Base-by-base conservation (phyloP, 768 basidiomycete genomes). In the Lactarius indigo region DNA sequence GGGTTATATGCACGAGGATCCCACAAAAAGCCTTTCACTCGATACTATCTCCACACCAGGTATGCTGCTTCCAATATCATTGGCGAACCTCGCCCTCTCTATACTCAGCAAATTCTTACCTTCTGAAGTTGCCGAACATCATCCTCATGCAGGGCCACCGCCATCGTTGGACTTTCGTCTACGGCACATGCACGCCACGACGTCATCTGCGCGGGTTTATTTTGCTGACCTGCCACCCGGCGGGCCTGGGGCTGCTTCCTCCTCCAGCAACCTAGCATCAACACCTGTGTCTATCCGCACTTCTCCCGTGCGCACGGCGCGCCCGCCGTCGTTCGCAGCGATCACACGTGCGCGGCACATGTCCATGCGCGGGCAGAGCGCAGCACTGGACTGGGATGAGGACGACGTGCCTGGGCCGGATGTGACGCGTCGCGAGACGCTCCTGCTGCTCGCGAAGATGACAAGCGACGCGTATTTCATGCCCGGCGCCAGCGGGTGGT, bases 371-470 rank as follows among this genome's bases (percentile, higher is more conserved):
- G 75, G 75, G 23, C 78, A 84, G 74, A 80, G 73, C 59, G 76
- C 78, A 18, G 68, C 74, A 3, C 62, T 86, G 31, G 73, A 78
- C 12, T 96, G 95, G 94, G 78, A 86, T 17, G 83, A 85, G 55
- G 81, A 81, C 28, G 84, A 90, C 41, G 81, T 91, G 0, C 72
- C 74, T 6, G 87, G 83, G 1, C 96, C 96, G 1, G 88, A 97
- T 72, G 82, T 91, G 5, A 79, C 80, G 20, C 86, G 87, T 71
- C 84, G 90, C 39, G 83, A 87, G 71, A 90, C 92, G 1, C 76
- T 98, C 8, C 81, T 87, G 15, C 78, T 85, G 31, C 81, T 98
- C 18, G 94, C 92, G 23, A 94, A 91, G 84, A 98, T 98, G 91
- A 86, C 90, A 13, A 85, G 81, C 64, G 94, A 97, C 74, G 88